Conservation (phyloP, 176 grass and related monocot species). For the Oryza glumipatula region DNA sequence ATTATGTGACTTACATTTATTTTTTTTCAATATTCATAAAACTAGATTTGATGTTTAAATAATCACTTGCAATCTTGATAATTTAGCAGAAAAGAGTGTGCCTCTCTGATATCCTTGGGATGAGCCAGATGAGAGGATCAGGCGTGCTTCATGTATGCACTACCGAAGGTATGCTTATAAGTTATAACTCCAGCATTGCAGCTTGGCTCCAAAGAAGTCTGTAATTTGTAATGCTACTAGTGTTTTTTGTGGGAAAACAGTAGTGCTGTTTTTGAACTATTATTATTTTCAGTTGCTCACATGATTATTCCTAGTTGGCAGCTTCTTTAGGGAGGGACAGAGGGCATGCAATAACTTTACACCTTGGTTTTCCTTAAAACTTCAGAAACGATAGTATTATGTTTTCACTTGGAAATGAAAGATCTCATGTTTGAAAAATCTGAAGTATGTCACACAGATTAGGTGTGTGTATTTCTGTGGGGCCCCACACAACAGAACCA, state of each 20-base stretch:
- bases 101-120: conserved; percentile 5
- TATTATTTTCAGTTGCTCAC: conserved; percentile 32
- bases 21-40: neutral
- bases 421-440: conserved; percentile 33
- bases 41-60: neutral
- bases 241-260: conserved; percentile 7
- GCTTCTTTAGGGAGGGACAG: conserved; percentile 7
- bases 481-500: conserved; percentile 50
- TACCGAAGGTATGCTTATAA: conserved; percentile 13
- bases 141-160: conserved; percentile 2
- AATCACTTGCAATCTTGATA: neutral
- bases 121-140: neutral
- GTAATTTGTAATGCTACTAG: neutral
- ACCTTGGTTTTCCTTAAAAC: conserved; percentile 15
- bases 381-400: neutral
- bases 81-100: conserved; percentile 5
- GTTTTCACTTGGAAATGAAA: conserved; percentile 36
- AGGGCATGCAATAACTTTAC: conserved; percentile 1
- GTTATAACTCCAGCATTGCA: neutral
- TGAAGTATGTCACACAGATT: conserved; percentile 38
- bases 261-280: conserved; percentile 6
- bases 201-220: conserved; percentile 11
- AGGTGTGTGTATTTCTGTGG: conserved; percentile 53
- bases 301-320: conserved; percentile 8
- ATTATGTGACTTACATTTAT: conserved; percentile 5